Conservation (phyloP, 2,329 filamentous ascomycete species). For the Onygena corvina region DNA sequence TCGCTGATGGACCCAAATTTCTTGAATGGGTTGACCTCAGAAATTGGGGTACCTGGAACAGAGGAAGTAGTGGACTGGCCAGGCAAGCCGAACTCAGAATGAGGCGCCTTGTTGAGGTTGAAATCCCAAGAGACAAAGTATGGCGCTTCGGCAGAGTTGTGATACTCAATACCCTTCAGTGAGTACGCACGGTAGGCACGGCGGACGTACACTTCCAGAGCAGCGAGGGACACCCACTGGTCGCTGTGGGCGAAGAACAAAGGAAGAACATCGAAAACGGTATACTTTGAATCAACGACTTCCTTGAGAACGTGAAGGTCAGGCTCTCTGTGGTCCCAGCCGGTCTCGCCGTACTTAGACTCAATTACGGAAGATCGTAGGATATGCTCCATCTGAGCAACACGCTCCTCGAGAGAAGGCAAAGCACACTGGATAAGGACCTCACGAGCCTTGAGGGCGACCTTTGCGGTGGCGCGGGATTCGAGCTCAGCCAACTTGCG, state of each 20-base stretch:
- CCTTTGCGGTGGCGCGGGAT: conserved; percentile 77
- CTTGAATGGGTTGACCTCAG: conserved; percentile 54
- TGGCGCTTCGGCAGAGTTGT: conserved; percentile 58
- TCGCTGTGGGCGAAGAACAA: conserved; percentile 93
- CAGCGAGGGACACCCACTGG: conserved; percentile 84
- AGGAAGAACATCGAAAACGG: conserved; percentile 89
- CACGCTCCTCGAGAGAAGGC: conserved; percentile 88
- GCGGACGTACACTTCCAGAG: conserved; percentile 90
- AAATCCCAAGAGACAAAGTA: conserved; percentile 93
- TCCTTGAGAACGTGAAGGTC: conserved; percentile 87
- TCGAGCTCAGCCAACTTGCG: conserved; percentile 84
- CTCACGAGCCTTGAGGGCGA: conserved; percentile 92
- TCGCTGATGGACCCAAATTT: conserved; percentile 92
- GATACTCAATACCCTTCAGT: conserved; percentile 78
- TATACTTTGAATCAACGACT: conserved; percentile 96
- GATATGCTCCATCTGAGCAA: conserved; percentile 96
- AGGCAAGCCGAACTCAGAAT: conserved; percentile 77
- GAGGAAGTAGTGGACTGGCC: conserved; percentile 65
- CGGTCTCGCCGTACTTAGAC: conserved; percentile 93
- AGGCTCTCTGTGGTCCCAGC: conserved; percentile 91
- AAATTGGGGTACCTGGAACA: conserved; percentile 62
- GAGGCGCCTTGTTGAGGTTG: conserved; percentile 79
- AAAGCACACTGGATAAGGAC: conserved; percentile 94
- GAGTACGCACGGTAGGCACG: conserved; percentile 94
- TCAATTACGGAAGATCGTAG: conserved; percentile 89